Evolutionary conservation across 352 stramenopile genomes (phyloP), one percentile per base, ranked within the genome.

Genomic region (Pseudoperonospora humuli): DNA sequence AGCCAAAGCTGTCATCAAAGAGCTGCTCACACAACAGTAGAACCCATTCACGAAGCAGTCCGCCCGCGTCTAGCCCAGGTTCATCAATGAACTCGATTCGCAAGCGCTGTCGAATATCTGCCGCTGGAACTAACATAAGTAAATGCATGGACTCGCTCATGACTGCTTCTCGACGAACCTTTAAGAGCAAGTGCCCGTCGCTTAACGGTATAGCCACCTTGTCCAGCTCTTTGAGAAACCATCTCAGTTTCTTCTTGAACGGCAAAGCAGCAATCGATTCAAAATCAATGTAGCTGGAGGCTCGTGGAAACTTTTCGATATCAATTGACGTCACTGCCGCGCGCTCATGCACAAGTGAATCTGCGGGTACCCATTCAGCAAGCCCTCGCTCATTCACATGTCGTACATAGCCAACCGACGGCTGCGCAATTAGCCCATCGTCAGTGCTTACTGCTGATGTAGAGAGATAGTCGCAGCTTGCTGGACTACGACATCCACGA

Each of bases 71-170:
- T 15, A 93, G 49, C 0, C 75, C 80, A 1, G 77, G 75, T 32
- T 92, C 80, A 27, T 88, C 70, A 14, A 88, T 86, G 32, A 92
- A 92, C 50, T 92, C 77, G 21, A 92, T 90, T 20, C 75, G 77
- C 18, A 92, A 59, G 4, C 77, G 67, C 42, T 88, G 75, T 9
- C 75, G 66, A 1, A 92, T 54, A 52, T 88, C 73, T 2, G 70
- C 68, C 1, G 75, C 69, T 5, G 75, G 75, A 4, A 89, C 72
- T 13, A 87, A 45, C 75, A 90, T 88, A 7, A 92, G 60, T 47
- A 90, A 45, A 25, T 88, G 73, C 77, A 90, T 88, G 28, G 77
- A 90, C 39, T 92, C 77, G 39, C 70, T 75, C 20, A 90, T 29
- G 11, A 92, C 64, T 2, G 70, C 71, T 4, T 90, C 77, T 15